Base-by-base conservation (phyloP, 768 basidiomycete genomes). In the Lactarius hatsudake region DNA sequence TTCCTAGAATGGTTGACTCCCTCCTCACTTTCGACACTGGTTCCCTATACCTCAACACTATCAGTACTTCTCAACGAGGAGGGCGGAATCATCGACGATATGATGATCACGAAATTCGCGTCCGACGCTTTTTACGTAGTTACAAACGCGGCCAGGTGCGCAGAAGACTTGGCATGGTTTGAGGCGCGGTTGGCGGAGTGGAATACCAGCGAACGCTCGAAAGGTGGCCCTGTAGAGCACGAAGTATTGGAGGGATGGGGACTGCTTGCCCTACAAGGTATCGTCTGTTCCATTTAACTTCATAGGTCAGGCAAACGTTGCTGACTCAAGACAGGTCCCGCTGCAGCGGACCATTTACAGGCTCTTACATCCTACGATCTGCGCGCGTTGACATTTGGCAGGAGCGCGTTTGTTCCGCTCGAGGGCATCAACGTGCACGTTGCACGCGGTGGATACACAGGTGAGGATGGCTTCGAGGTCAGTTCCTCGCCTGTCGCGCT, bases 401-500 rank as follows among this genome's bases (percentile, higher is more conserved):
- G 86, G 68, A 89, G 91, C 23, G 89, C 90, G 0, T 94, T 87
- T 74, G 83, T 93, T 10, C 86, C 90, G 0, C 83, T 97, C 51
- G 88, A 89, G 66, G 89, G 87, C 4, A 86, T 87, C 71, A 88
- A 87, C 74, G 83, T 93, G 42, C 94, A 98, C 74, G 86, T 98
- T 36, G 91, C 94, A 9, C 87, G 97, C 18, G 93, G 94, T 34
- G 97, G 97, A 5, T 99, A 99, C 78, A 98, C 97, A 0, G 97
- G 97, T 13, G 97, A 99, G 78, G 97, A 99, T 76, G 97, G 97
- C 0, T 98, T 99, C 71, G 97, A 99, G 83, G 94, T 88, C 30
- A 65, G 79, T 67, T n/a, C 53, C 30, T 38, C 23, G 26, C 32
- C 51, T 23, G 43, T 40, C 42, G 20, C 58, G 43, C 42, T 23